phyloP scores from a whole-genome alignment of 257 asterid genomes.

The Marsdenia floribunda region DNA sequence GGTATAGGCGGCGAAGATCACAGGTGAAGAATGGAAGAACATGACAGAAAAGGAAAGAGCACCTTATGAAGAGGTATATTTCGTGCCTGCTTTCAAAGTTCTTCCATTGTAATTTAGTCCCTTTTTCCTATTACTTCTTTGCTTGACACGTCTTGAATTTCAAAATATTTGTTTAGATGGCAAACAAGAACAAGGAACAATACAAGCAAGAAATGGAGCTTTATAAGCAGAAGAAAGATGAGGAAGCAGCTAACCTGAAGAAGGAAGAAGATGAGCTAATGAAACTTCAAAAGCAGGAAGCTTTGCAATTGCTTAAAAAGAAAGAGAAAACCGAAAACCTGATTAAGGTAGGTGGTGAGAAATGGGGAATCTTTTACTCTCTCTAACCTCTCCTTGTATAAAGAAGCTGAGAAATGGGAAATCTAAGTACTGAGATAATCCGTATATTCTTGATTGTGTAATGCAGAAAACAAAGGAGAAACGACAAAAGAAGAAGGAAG shows the following conservation, averaged over 20 bases:
- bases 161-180: constrained; percentile 30
- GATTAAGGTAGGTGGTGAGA: constrained; percentile 43
- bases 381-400: not conserved
- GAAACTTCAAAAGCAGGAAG: constrained; percentile 86
- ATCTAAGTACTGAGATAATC: too few species aligned
- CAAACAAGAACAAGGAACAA: constrained; percentile 59
- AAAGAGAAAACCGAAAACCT: constrained; percentile 71
- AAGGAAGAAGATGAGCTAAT: constrained; percentile 65
- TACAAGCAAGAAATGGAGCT: constrained; percentile 62
- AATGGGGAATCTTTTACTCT: too few species aligned
- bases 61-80: constrained; percentile 59
- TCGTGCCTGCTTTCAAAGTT: not conserved
- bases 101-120: not conserved
- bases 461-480: constrained; percentile 71
- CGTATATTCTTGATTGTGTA: not conserved
- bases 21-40: constrained; percentile 91
- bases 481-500: constrained; percentile 49
- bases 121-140: not conserved
- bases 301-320: constrained; percentile 87
- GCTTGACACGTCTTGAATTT: not conserved
- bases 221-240: constrained; percentile 75
- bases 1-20: constrained; percentile 55
- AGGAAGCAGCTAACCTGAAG: constrained; percentile 43
- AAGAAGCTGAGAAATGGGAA: too few species aligned
- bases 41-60: constrained; percentile 59